Percentiles rank a stretch among this genome's conserved stretches.
Conservation (phyloP, 345 rosid species). For the Lumnitzera racemosa region DNA sequence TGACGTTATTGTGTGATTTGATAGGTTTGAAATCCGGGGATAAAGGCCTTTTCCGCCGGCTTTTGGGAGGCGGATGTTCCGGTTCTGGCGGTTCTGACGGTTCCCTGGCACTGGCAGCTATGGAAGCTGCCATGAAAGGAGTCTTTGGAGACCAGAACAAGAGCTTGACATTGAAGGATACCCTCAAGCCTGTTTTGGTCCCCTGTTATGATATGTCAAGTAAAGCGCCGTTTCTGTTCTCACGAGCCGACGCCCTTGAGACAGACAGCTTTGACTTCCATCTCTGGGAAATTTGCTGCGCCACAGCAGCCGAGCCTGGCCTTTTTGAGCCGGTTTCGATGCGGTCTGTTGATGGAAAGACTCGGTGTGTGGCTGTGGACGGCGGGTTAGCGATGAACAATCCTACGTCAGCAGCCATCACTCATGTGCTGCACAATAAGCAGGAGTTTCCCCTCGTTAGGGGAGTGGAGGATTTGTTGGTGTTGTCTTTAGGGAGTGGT, state of each 20-base stretch:
- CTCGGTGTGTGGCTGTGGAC: conserved; percentile 16
- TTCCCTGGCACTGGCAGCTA: background rate
- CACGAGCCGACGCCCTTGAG: conserved; percentile 17
- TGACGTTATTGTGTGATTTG: too few species aligned
- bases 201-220: conserved; percentile 19
- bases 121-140: conserved; percentile 14
- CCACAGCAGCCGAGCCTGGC: conserved; percentile 18
- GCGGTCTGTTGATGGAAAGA: conserved; percentile 16
- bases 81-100: conserved; percentile 2
- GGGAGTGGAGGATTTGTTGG: conserved; percentile 21
- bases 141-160: conserved; percentile 7
- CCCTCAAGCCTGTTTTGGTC: conserved; percentile 18
- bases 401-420: conserved; percentile 21
- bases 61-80: conserved; percentile 1
- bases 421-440: conserved; percentile 23
- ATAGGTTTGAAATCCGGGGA: conserved; percentile 15
- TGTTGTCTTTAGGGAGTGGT: conserved; percentile 16
- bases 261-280: conserved; percentile 15
- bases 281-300: conserved; percentile 23
- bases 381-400: conserved; percentile 22
- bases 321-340: conserved; percentile 9
- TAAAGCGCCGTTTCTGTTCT: conserved; percentile 19
- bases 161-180: conserved; percentile 19
- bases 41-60: background rate
- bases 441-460: conserved; percentile 14